Conservation (phyloP, 164 flowering plant genomes). For the Aristolochia californica region DNA sequence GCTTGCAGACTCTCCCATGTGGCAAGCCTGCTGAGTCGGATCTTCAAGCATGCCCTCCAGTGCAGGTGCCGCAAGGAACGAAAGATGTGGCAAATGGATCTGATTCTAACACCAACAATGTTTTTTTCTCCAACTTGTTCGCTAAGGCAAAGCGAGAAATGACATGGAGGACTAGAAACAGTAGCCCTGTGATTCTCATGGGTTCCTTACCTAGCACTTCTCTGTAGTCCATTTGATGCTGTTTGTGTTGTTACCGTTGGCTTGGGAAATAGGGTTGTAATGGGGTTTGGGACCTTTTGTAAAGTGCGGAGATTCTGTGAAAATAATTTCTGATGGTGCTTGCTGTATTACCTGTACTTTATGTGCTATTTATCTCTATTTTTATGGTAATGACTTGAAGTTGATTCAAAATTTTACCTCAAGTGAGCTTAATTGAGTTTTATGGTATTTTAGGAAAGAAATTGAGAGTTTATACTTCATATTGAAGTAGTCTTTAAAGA, state of each 20-base stretch:
- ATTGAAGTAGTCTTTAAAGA: too few relatives aligned
- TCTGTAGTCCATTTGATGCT: conserved; percentile 5
- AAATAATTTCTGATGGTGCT: too few relatives aligned
- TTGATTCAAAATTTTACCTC: too few relatives aligned
- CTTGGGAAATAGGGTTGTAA: too few relatives aligned
- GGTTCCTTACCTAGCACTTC: conserved; percentile 70
- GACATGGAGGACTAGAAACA: conserved; percentile 17
- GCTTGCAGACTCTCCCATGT: conserved; percentile 53
- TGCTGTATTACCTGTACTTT: too few relatives aligned
- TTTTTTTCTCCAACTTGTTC: conserved; percentile 51
- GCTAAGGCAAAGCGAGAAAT: conserved; percentile 30
- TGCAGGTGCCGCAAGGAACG: conserved; percentile 1
- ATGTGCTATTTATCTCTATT: too few relatives aligned
- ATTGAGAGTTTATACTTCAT: too few relatives aligned
- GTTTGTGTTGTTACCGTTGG: not conserved
- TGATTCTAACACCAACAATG: conserved; percentile 21
- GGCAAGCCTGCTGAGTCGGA: conserved; percentile 23
- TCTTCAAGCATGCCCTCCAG: conserved; percentile 5
- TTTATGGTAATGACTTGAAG: too few relatives aligned
- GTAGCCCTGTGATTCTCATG: conserved; percentile 57
- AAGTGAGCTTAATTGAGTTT: too few relatives aligned
- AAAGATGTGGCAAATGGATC: conserved; percentile 10
- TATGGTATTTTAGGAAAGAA: too few relatives aligned
- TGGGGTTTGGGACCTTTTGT: too few relatives aligned
- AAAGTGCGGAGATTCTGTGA: too few relatives aligned